Evolutionary conservation across 495 filamentous ascomycete species (phyloP), one percentile per base, ranked within the genome.

Genomic region (Penicillium paxilli): DNA sequence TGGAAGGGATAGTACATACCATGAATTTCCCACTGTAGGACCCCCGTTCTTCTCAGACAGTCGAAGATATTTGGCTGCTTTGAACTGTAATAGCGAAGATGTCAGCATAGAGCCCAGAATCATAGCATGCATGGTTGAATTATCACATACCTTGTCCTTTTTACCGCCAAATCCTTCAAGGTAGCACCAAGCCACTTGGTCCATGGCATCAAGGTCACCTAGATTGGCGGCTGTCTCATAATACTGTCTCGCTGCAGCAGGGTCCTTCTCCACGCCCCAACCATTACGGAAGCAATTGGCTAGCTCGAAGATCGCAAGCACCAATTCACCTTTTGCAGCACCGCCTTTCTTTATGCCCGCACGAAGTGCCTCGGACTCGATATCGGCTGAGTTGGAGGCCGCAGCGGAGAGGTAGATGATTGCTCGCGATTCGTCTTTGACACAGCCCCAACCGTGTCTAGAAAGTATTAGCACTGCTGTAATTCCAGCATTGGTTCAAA

Each of bases 201-300:
- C 96, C 92, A 97, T 96, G 41, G 93, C 95, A 77, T 99, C 94
- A 33, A 88, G 88, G 71, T 99, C 94, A 41, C 93, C 93, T 51
- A 99, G 71, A 58, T 98, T 97, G 35, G 94, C 94, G 20, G 94
- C 94, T 23, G 91, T 96, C 72, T 98, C 92, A 73, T 97, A 98
- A 70, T 97, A 98, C 78, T 94, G 83, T 68, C 83, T 88, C 25
- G 94, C 95, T 41, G 95, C 94, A 54, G 88, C 81, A 46, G 90
- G 83, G 62, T 99, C 94, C 68, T 90, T 92, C 54, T 82, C 78
- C 33, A 96, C 87, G 45, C 94, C 94, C 95, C 94, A 98, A 22
- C 92, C 94, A 71, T 98, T 86, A 37, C 95, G 88, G 77, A 96
- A 98, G 66, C 89, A 96, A 73, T 98, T 97, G 24, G 89, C 94